Conservation (phyloP, 208 protist genomes). For the Strigomonas oncopelti region DNA sequence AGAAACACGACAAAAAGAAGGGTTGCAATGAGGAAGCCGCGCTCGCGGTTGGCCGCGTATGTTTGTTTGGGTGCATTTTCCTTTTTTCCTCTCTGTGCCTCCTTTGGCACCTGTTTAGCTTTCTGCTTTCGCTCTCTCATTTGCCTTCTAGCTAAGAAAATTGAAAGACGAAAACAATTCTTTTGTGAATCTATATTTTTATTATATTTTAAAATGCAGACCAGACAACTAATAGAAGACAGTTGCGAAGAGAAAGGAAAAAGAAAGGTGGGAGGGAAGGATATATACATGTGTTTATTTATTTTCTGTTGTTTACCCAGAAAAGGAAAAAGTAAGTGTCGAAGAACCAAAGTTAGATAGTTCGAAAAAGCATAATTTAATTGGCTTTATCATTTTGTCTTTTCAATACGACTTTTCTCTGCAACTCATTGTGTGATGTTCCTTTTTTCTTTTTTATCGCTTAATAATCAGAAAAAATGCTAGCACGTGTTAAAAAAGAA, state of each 20-base stretch:
- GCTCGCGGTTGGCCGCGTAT: neutral
- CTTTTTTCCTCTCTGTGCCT: neutral
- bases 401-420: too few species aligned
- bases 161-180: neutral
- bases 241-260: neutral
- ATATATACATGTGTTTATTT: too few species aligned
- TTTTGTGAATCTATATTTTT: neutral
- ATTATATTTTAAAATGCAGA: neutral
- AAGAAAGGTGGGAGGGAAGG: neutral
- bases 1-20: constrained; percentile 10
- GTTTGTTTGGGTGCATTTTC: neutral
- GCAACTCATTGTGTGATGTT: too few species aligned
- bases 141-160: neutral
- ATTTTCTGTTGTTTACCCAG: too few species aligned
- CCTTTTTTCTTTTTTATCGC: too few species aligned
- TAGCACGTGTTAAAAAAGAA: too few species aligned
- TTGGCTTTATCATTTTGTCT: too few species aligned
- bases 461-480: too few species aligned
- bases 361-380: too few species aligned
- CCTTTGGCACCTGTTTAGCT: neutral
- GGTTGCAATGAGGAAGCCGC: constrained; percentile 16
- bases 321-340: too few species aligned
- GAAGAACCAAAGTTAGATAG: too few species aligned
- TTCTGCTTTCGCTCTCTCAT: constrained; percentile 1
- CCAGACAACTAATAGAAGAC: neutral